Evolutionary conservation across 345 rosid genomes (phyloP), one percentile per base, ranked within the genome.

Genomic region (Adansonia digitata): DNA sequence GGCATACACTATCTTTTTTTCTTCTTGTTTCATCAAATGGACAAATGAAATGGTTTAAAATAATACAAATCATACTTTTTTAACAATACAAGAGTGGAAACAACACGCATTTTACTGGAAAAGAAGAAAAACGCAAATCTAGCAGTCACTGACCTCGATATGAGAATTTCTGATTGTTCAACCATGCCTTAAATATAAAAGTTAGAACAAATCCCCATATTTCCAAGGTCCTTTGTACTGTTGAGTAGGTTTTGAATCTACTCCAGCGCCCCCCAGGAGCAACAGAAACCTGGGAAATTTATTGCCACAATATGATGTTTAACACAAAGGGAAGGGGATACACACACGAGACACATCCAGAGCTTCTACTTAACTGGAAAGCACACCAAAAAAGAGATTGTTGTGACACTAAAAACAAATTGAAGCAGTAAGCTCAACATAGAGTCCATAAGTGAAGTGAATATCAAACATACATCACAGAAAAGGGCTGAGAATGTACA

Each of bases 201-300:
- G 78, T 82, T 10, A 95, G 17, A 71, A 91, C 94, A 78, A 82
- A 90, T 73, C 99, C 99, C 99, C 99, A 95, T 82, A 95, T 93
- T 84, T 95, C 99, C 86, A 95, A 62, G 43, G 98, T 85, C 82
- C 99, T 88, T 75, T 95, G 99, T 75, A 95, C 84, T 1, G 95
- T 93, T 6, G 99, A 93, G 76, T 95, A 95, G 49, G 96, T 90
- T 85, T 93, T 93, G 86, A 95, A 95, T 83, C 97, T 88, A 85
- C 80, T 90, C 99, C 99, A 95, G 20, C 96, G 90, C 52, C 99
- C 98, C 48, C 98, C 98, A 48, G 97, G 93, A 67, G 94, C 90
- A 80, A 95, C 93, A 77, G 99, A 95, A 71, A 93, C 99, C 99
- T 95, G 80, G 69, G 79, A 81, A 49, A 78, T 55, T 53, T 45